These are phyloP conservation scores for Primulina huaijiensis DNA, from an alignment of 257 asterid genomes.

Conservation along the genomic window DNA sequence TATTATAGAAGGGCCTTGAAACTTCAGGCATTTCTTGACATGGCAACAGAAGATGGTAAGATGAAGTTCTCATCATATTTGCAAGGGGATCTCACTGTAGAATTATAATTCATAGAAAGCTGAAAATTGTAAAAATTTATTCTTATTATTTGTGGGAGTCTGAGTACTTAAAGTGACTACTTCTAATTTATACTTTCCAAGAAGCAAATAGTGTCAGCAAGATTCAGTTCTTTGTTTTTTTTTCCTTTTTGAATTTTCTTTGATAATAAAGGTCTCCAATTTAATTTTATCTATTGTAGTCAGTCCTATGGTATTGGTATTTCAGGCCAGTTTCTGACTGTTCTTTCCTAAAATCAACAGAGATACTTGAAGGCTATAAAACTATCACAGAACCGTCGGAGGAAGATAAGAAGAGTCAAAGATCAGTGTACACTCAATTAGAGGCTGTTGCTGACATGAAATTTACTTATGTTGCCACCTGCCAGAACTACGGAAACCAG, in stretches of 20 bases:
- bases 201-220: not conserved
- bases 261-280: not conserved
- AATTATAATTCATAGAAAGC: constrained; percentile 5
- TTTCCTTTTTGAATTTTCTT: not conserved
- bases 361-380: constrained; percentile 82
- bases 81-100: constrained; percentile 20
- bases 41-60: constrained; percentile 87
- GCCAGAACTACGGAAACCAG: constrained; percentile 97
- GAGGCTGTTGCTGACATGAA: constrained; percentile 99
- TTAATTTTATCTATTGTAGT: not conserved
- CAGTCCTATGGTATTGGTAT: not conserved
- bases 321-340: constrained; percentile 22
- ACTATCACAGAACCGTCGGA: constrained; percentile 61
- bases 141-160: not conserved
- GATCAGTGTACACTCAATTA: constrained; percentile 80
- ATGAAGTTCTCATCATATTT: constrained; percentile 1
- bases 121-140: not conserved
- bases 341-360: constrained; percentile 42
- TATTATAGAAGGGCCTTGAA: constrained; percentile 93
- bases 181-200: not conserved
- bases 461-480: constrained; percentile 94
- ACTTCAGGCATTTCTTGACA: constrained; percentile 99
- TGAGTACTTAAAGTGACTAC: not conserved
- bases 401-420: constrained; percentile 86
- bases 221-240: too few relatives aligned